phyloP scores from a whole-genome alignment of 371 early-diverging fungal species.

The Rhizopus stolonifer region DNA sequence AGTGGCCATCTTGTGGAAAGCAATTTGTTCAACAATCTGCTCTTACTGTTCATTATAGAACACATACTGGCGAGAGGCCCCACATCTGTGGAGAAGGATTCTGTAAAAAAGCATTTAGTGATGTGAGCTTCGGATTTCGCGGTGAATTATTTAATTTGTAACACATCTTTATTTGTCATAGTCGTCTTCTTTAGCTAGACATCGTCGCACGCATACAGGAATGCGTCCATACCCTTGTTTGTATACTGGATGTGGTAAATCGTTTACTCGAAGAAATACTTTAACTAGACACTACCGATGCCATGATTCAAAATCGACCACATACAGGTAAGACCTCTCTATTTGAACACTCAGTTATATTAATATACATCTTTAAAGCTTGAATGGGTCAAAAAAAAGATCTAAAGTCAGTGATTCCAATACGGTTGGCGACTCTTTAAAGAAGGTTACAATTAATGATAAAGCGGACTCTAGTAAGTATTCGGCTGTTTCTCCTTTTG shows the following conservation, averaged over 20 bases:
- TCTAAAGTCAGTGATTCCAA: too few species aligned
- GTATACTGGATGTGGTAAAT: constrained; percentile 52
- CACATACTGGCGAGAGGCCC: constrained; percentile 80
- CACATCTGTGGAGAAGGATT: constrained; percentile 65
- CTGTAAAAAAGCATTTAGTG: constrained; percentile 62
- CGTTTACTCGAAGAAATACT: constrained; percentile 68
- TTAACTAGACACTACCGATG: constrained; percentile 64
- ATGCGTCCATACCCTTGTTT: constrained; percentile 48
- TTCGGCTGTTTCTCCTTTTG: too few species aligned
- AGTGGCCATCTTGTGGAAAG: constrained; percentile 67
- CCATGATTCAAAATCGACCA: constrained; percentile 41
- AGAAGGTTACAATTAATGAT: too few species aligned
- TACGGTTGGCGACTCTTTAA: too few species aligned
- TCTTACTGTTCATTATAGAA: constrained; percentile 74
- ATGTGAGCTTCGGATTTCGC: constrained; percentile 39
- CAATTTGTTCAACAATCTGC: constrained; percentile 80
- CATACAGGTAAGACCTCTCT: constrained; percentile 19
- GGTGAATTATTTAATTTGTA: constrained; percentile 1
- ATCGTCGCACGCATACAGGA: constrained; percentile 52
- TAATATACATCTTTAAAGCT: too few species aligned
- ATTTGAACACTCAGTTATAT: too few species aligned
- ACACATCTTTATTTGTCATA: constrained; percentile 8
- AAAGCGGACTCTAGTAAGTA: too few species aligned
- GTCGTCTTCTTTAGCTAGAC: constrained; percentile 53
- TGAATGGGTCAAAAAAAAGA: too few species aligned